These are phyloP conservation scores for Arabidopsis hybrid DNA, from an alignment of 441 rosid species.

Conservation along the genomic window DNA sequence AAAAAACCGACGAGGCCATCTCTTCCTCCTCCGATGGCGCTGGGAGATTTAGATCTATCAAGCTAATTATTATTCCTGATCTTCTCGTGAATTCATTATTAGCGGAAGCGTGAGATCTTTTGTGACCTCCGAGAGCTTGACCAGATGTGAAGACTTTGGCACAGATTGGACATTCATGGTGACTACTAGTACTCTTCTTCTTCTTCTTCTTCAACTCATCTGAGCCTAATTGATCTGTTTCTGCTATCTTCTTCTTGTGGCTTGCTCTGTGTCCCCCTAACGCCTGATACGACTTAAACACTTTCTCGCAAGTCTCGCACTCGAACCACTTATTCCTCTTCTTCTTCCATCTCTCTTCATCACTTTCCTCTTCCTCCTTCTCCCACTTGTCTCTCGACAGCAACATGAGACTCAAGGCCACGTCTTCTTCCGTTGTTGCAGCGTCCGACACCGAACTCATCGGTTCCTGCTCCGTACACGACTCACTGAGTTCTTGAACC, in stretches of 20 bases:
- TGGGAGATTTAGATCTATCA: slow-evolving; percentile 89
- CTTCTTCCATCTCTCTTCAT: slow-evolving; percentile 29
- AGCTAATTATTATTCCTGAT: neutral
- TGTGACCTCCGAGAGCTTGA: slow-evolving; percentile 96
- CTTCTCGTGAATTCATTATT: too few species aligned
- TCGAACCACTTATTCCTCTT: slow-evolving; percentile 41
- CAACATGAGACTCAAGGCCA: slow-evolving; percentile 73
- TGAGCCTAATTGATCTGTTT: neutral
- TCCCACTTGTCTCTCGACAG: slow-evolving; percentile 66
- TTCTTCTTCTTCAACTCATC: neutral
- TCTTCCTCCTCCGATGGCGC: slow-evolving; percentile 77
- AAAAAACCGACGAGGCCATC: slow-evolving; percentile 19
- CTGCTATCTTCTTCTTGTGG: slow-evolving; percentile 59
- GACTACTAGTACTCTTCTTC: slow-evolving; percentile 33
- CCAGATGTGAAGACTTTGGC: slow-evolving; percentile 76
- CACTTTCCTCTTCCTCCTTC: slow-evolving; percentile 3
- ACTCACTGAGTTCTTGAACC: slow-evolving; percentile 50
- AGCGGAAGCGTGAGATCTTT: slow-evolving; percentile 67
- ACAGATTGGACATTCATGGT: slow-evolving; percentile 81
- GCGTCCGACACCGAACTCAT: slow-evolving; percentile 64
- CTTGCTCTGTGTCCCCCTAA: slow-evolving; percentile 79
- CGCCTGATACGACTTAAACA: slow-evolving; percentile 72
- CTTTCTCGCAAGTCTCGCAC: slow-evolving; percentile 66
- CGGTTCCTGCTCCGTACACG: slow-evolving; percentile 65
- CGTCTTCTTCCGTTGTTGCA: slow-evolving; percentile 63